Evolutionary conservation across 257 asterid species (phyloP), one percentile per base, ranked within the genome.

Genomic region (Apocynum venetum): DNA sequence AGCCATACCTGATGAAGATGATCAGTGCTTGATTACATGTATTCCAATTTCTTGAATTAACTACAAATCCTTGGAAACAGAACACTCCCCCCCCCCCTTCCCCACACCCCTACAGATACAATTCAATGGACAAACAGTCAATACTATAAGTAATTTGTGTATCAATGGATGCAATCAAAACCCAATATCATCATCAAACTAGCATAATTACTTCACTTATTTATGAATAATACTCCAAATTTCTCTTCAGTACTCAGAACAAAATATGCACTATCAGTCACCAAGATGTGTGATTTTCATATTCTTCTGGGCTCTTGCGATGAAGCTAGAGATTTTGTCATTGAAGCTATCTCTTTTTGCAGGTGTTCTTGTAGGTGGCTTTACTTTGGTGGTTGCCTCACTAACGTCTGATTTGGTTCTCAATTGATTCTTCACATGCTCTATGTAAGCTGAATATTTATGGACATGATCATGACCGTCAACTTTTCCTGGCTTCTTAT

Each of bases 331-430:
- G 35, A 85, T 78, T 75, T 72, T 90, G 69, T 87, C 88, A 69
- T 87, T 85, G 57, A 89, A 84, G 74, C 93, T 91, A 20, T 90
- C 93, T 73, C 87, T 85, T 80, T 83, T 85, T 35, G 81, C 74
- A 2, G 84, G 65, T 20, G 36, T 57, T 72, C 79, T 85, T 13
- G 67, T 25, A 4, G 73, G 12, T 15, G 31, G 44, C 31, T 53
- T 57, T 57, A 14, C 74, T 51, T 10, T n/a, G 13, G 8, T 59
- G 6, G 60, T 61, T 11, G 57, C 82, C 46, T 31, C 85, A 6
- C 82, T 85, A 75, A 84, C 74, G 35, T 71, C 76, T 3, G 92
- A 83, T 6, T 55, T 44, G 43, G 52, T 82, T 68, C 81, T 74
- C 87, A 86, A 73, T 63, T 79, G 83, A 14, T 64, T 70, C 87